phyloP scores from a whole-genome alignment of 1,139 yeast species.

The Blastobotrys petasosporus region DNA sequence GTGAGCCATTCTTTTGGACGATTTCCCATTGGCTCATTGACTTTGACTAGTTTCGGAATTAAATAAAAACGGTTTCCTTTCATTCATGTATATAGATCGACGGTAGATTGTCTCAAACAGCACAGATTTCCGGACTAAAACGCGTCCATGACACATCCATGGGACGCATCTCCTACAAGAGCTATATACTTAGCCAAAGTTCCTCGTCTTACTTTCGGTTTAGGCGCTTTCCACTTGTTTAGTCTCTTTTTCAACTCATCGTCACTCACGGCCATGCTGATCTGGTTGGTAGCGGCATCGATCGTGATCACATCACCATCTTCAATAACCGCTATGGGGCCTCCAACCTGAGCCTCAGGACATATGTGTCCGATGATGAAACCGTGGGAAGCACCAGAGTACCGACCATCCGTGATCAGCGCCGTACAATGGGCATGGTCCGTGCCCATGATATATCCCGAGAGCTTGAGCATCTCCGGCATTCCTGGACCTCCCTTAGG shows the following conservation, averaged over 20 bases:
- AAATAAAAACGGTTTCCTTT: too few species aligned
- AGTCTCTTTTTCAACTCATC: slow-evolving; percentile 61
- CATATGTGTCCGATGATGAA: slow-evolving; percentile 89
- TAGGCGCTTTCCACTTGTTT: slow-evolving; percentile 64
- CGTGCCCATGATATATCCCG: slow-evolving; percentile 91
- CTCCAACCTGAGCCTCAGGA: slow-evolving; percentile 92
- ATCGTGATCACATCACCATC: slow-evolving; percentile 80
- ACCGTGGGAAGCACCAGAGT: slow-evolving; percentile 91
- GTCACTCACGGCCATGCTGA: slow-evolving; percentile 65
- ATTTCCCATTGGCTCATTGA: too few species aligned
- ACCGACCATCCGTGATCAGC: slow-evolving; percentile 84
- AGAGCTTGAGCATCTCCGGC: slow-evolving; percentile 95
- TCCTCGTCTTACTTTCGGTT: slow-evolving; percentile 77
- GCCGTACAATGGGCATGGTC: slow-evolving; percentile 90
- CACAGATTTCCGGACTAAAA: slow-evolving; percentile 8
- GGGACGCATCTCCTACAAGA: slow-evolving; percentile 76
- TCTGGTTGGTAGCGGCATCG: slow-evolving; percentile 75
- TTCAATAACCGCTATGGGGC: slow-evolving; percentile 81
- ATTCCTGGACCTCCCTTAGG: slow-evolving; percentile 97
- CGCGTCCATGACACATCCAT: slow-evolving; percentile 75
- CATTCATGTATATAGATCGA: neutral
- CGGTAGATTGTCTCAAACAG: neutral
- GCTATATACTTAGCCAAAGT: slow-evolving; percentile 70
- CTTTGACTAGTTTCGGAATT: too few species aligned
- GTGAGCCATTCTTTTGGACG: neutral